Percentiles rank a stretch among this genome's conserved stretches.
These are phyloP conservation scores for Talaromyces proteolyticus DNA, from an alignment of 495 filamentous ascomycete genomes.

Conservation along the genomic window DNA sequence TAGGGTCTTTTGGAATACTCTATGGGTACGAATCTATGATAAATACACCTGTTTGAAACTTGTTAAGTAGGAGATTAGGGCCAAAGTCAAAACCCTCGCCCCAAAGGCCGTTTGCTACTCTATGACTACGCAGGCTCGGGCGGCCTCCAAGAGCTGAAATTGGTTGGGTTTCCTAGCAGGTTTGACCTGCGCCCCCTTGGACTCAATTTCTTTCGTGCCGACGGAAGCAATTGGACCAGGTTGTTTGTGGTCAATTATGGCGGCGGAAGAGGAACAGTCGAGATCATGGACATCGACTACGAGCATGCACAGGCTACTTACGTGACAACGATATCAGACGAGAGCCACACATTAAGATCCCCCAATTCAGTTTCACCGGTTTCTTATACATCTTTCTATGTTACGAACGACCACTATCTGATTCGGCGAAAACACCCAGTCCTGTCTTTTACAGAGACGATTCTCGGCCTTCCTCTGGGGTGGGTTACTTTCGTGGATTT, in stretches of 20 bases:
- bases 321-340: not conserved
- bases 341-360: constrained; percentile 2
- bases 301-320: constrained; percentile 1
- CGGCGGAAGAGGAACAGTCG: not conserved
- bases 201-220: not conserved
- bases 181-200: constrained; percentile 3
- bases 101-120: not conserved
- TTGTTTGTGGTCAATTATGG: constrained; percentile 3
- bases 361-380: not conserved
- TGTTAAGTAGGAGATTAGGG: not conserved
- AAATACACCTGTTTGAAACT: not conserved
- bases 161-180: not conserved
- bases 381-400: constrained; percentile 7
- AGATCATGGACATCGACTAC: constrained; percentile 6
- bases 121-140: constrained; percentile 5
- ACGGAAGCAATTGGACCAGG: not conserved
- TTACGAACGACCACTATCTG: constrained; percentile 3
- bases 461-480: constrained; percentile 2
- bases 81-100: not conserved
- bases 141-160: not conserved
- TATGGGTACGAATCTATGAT: constrained; percentile 1
- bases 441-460: constrained; percentile 3
- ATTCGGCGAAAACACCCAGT: constrained; percentile 2
- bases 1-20: constrained; percentile 4
- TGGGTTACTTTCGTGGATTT: constrained; percentile 5